Base-by-base conservation (phyloP, 148 eudicot species). In the Persicaria tinctoria region DNA sequence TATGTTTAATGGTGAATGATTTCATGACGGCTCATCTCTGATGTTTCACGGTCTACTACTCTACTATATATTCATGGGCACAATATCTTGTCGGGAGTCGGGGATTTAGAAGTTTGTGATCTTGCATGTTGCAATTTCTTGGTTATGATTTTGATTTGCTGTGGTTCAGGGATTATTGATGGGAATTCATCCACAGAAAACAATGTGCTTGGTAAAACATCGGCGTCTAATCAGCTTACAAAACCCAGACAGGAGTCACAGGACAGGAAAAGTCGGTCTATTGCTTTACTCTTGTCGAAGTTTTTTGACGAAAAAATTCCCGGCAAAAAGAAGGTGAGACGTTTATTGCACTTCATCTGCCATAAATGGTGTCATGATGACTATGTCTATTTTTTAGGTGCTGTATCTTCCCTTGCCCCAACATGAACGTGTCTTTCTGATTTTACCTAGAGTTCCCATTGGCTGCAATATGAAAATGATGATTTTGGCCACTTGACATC, bases 231-330 rank as follows among this genome's bases (percentile, higher is more conserved):
- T 75, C 86, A 85, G 64, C 85, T 75, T 47, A 71, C 56, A 8
- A 80, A 70, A 78, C n/a, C 79, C 70, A 57, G 68, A 46, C 76
- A 68, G 41, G 41, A 32, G 41, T 32, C 41, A 32, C 41, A 32
- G 57, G 71, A 75, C 47, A 79, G 59, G 79, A 76, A 69, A 44
- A 79, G 74, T 23, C 79, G 77, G 68, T 76, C 79, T 10, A 78
- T 83, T 76, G 77, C 83, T 51, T 41, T 71, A 50, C 76, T 84
- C 80, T 80, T 77, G 54, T 79, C 84, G 17, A 86, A 83, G 77
- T 79, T 88, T 80, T 82, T 87, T 73, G 91, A 88, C 57, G 84
- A 87, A 16, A 92, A 74, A 78, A 51, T 86, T 71, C 83, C 92
- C 47, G 27, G 77, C 3, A 89, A 75, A 78, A 89, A 81, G 80